Evolutionary conservation across 1,139 yeast genomes (phyloP), one percentile per base, ranked within the genome.

Genomic region (Pichia sp.): DNA sequence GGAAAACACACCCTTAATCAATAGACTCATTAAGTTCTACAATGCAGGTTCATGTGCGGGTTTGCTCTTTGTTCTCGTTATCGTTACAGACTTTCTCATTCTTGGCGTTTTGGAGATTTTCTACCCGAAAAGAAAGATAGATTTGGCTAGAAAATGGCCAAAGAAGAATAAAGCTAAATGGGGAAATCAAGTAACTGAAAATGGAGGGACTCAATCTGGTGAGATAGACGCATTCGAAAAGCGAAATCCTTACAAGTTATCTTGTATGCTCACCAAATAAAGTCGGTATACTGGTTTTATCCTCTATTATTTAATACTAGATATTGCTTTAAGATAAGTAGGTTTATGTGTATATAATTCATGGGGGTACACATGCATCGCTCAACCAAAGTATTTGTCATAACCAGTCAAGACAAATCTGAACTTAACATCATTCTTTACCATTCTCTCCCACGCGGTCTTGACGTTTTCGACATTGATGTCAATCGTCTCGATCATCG

Each of bases 31-130:
- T 41, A 71, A 75, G 40, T 83, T 76, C 53, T 83, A 84, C 55
- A 69, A 71, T 36, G 75, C 88, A 49, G 96, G 96, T 0, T 63
- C 75, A 1, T 78, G 91, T 70, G 95, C 96, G 0, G 95, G 95
- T 1, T 74, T 79, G 45, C 65, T 88, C 39, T 86, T 79, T 58
- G 84, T 81, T 0, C 59, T 88, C 24, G 78, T 88, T 53, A 78
- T 81, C 18, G 77, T 86, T 23, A 85, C 85, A 4, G 97, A 91
- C 59, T 72, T 81, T 24, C 67, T 86, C 38, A 51, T 91, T 5
- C 71, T 68, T 41, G 60, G 68, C 32, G 38, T 84, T 5, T 62
- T 93, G 41, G 93, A 86, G 50, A 74, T 75, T 70, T 53, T 75
- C 32, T 80, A 72, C 52, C 98, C 98, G 0, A 62, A 69, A 11